A percentile compares a stretch with the other conserved stretches of the same genome.
Evolutionary conservation across 768 basidiomycete genomes (phyloP).

Genomic region (Tulasnella sp.): DNA sequence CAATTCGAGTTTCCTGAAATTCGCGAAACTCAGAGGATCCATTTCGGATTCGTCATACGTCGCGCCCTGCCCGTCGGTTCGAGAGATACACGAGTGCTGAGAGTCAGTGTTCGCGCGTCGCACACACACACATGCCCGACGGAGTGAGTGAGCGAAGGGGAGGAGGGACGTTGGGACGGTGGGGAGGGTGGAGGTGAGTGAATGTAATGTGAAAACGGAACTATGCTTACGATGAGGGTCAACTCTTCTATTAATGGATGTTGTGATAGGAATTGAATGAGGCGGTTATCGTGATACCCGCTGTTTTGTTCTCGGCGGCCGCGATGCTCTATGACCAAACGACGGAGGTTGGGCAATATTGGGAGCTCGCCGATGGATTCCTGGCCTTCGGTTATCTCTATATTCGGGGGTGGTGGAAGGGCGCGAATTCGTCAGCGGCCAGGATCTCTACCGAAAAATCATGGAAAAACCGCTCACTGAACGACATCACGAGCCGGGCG

Average conservation of each 20-base stretch:
- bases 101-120: background rate
- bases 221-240: conserved; percentile 20
- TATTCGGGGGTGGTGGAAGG: background rate
- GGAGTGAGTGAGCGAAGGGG: background rate
- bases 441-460: background rate
- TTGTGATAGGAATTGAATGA: conserved; percentile 11
- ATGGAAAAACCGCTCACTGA: conserved; percentile 13
- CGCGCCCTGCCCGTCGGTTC: conserved; percentile 17
- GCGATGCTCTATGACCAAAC: conserved; percentile 19
- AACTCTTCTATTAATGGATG: conserved; percentile 17
- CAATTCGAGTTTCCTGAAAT: conserved; percentile 15
- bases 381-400: conserved; percentile 25
- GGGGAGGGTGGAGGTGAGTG: background rate
- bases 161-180: background rate
- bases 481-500: conserved; percentile 5
- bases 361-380: conserved; percentile 21
- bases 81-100: conserved; percentile 2
- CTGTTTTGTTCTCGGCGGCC: conserved; percentile 21
- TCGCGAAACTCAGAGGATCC: background rate
- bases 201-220: background rate
- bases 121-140: too few relatives aligned
- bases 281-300: conserved; percentile 24
- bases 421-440: background rate
- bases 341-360: conserved; percentile 13
- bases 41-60: conserved; percentile 20